These are phyloP conservation scores for Ramaria sp. DNA, from an alignment of 768 basidiomycete genomes.

Conservation along the genomic window DNA sequence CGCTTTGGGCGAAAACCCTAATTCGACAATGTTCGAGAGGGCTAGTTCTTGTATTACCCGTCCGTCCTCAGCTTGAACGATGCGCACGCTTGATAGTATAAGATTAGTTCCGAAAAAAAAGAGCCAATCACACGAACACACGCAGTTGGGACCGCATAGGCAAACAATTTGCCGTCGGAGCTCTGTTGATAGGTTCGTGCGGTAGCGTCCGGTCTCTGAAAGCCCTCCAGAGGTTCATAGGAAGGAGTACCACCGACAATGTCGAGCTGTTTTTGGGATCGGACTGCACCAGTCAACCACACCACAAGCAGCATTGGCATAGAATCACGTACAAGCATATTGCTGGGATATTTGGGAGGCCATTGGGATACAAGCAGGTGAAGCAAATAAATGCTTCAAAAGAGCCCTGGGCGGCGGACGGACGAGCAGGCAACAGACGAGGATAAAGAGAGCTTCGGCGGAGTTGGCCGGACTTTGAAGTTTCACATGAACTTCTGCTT, in stretches of 20 bases:
- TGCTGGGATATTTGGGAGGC: constrained; percentile 69
- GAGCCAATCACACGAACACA: constrained; percentile 30
- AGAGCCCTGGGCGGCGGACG: neutral
- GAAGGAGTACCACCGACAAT: constrained; percentile 74
- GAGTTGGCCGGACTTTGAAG: neutral
- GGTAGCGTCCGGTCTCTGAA: constrained; percentile 55
- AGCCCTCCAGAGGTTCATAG: constrained; percentile 55
- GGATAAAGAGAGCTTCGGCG: neutral
- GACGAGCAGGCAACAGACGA: neutral
- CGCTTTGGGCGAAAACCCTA: constrained; percentile 88
- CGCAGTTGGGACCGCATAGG: constrained; percentile 69
- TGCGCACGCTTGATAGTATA: constrained; percentile 44
- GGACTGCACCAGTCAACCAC: constrained; percentile 39
- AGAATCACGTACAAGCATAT: constrained; percentile 63
- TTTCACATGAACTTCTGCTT: no score
- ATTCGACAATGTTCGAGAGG: constrained; percentile 66
- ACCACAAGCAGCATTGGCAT: constrained; percentile 12
- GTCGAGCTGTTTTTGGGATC: constrained; percentile 89
- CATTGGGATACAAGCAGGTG: constrained; percentile 35
- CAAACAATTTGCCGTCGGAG: constrained; percentile 77
- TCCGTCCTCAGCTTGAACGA: constrained; percentile 59
- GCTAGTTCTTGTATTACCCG: constrained; percentile 60
- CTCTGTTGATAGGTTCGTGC: constrained; percentile 76
- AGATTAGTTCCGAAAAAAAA: constrained; percentile 12
- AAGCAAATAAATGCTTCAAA: constrained; percentile 19